Conservation (phyloP, 148 eudicot species). For the Rheum nobile region DNA sequence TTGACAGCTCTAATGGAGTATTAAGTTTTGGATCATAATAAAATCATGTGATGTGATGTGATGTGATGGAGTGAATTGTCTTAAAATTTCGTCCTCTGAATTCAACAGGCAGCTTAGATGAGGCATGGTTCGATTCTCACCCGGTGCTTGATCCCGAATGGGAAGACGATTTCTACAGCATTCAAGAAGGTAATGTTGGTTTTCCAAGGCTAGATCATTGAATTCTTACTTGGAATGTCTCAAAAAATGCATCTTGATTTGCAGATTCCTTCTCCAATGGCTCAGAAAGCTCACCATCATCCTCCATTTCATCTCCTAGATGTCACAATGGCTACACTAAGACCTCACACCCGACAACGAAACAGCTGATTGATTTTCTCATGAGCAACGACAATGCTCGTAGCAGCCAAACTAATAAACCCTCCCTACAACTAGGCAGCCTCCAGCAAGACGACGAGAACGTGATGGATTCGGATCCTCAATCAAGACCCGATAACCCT, state of each 20-base stretch:
- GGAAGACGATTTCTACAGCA: conserved; percentile 74
- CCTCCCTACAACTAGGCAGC: background rate
- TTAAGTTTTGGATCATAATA: background rate
- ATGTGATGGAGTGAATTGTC: background rate
- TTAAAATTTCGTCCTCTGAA: background rate
- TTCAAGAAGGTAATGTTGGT: conserved; percentile 42
- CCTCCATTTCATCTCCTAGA: conserved; percentile 56
- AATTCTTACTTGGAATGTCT: no score
- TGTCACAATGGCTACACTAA: conserved; percentile 9
- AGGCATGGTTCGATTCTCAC: conserved; percentile 54
- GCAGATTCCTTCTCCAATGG: conserved; percentile 52
- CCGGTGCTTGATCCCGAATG: conserved; percentile 40
- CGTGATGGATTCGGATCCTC: conserved; percentile 5
- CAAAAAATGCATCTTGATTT: background rate
- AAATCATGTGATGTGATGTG: background rate
- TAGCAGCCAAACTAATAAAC: background rate
- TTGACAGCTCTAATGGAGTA: no score
- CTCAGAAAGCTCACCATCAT: conserved; percentile 26
- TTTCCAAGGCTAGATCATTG: background rate
- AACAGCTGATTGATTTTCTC: background rate
- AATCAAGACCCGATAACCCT: conserved; percentile 21
- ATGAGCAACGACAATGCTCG: background rate
- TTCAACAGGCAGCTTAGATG: conserved; percentile 43
- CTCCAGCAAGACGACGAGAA: no score
- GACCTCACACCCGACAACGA: conserved; percentile 12